phyloP scores from a whole-genome alignment of 441 rosid species.

The Kokia cookei region DNA sequence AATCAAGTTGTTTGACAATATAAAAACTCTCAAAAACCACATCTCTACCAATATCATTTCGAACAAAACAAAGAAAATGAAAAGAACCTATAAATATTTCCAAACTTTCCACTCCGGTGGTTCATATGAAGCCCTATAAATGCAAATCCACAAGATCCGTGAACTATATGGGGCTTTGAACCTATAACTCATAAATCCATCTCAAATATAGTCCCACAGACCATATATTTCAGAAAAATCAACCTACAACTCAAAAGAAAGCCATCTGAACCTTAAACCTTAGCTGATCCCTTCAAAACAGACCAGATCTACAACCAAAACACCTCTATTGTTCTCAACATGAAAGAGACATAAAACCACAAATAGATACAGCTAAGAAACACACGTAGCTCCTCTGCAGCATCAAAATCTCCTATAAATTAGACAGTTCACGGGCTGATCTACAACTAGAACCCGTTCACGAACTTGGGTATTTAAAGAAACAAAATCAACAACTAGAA shows the following conservation, averaged over 20 bases:
- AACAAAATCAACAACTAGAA: not conserved
- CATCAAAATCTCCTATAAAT: not conserved
- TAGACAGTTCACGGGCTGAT: not conserved
- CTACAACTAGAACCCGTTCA: not conserved
- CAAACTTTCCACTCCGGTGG: conserved; percentile 1
- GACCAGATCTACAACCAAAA: conserved; percentile 7
- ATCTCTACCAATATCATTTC: not conserved
- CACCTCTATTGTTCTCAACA: not conserved
- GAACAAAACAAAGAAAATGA: not conserved
- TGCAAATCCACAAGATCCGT: not conserved
- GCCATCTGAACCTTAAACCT: not conserved
- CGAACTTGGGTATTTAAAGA: not conserved
- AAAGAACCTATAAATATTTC: not conserved
- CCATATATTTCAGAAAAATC: not conserved
- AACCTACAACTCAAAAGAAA: not conserved
- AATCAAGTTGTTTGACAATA: not conserved
- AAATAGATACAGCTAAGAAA: not conserved
- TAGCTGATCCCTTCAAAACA: not conserved
- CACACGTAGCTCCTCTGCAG: not conserved
- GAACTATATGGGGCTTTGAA: not conserved
- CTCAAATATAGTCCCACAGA: not conserved
- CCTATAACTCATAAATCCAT: not conserved
- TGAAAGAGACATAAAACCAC: not conserved
- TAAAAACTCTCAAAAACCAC: not conserved
- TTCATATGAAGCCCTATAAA: not conserved